These are phyloP conservation scores for Capronia coronata DNA, from an alignment of 2,329 filamentous ascomycete genomes.

Conservation along the genomic window DNA sequence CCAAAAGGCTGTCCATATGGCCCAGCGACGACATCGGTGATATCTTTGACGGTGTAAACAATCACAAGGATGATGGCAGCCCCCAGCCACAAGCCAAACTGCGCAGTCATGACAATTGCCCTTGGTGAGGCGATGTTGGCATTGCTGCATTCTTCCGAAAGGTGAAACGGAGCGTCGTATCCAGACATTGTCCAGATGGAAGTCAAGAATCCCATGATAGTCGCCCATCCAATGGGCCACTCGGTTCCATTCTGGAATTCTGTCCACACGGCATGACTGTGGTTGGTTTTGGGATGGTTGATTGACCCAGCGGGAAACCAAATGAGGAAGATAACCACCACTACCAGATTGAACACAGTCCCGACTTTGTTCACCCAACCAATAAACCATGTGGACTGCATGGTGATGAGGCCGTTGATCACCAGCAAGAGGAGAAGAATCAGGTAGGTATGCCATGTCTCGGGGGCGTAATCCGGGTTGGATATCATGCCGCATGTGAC, in stretches of 20 bases:
- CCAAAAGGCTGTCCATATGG: constrained; percentile 33
- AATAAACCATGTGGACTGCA: constrained; percentile 34
- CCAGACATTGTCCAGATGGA: constrained; percentile 33
- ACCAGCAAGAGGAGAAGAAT: constrained; percentile 31
- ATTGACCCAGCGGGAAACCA: constrained; percentile 34
- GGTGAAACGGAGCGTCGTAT: constrained; percentile 34
- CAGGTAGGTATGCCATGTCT: constrained; percentile 35
- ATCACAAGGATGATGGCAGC: constrained; percentile 31
- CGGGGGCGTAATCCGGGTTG: constrained; percentile 31
- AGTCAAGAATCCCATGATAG: constrained; percentile 40
- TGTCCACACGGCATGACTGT: constrained; percentile 31
- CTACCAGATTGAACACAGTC: constrained; percentile 30
- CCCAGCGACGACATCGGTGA: constrained; percentile 30
- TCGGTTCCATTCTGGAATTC: constrained; percentile 30
- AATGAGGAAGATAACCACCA: constrained; percentile 34
- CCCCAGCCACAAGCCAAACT: constrained; percentile 30
- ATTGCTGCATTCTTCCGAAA: constrained; percentile 33
- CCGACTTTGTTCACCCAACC: constrained; percentile 34
- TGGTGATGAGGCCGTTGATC: constrained; percentile 32
- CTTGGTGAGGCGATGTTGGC: constrained; percentile 32
- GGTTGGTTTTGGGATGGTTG: constrained; percentile 32
- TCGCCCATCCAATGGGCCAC: constrained; percentile 31
- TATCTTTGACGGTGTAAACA: constrained; percentile 31
- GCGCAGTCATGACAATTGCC: constrained; percentile 32
- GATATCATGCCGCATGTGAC: constrained; percentile 33